These are phyloP conservation scores for Aquilaria sinensis DNA, from an alignment of 345 rosid genomes.

Conservation along the genomic window DNA sequence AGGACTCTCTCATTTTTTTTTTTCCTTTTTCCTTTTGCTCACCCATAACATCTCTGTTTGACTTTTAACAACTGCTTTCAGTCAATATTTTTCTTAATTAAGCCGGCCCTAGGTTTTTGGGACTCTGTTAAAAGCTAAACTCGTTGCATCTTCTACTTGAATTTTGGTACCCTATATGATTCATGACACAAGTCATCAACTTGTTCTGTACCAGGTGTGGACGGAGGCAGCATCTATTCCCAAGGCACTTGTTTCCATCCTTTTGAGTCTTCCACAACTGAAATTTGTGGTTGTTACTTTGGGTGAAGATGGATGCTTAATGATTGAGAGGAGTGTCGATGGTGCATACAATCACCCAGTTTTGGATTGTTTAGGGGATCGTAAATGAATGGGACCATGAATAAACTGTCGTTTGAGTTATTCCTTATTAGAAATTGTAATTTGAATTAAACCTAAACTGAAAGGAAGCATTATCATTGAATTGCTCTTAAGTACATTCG, in stretches of 20 bases:
- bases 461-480: background rate
- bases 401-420: no score
- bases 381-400: background rate
- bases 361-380: background rate
- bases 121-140: no score
- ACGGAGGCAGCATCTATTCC: constrained; percentile 49
- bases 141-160: background rate
- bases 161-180: constrained; percentile 1
- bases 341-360: constrained; percentile 28
- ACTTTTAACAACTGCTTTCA: no score
- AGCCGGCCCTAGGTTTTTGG: no score
- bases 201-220: constrained; percentile 50
- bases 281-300: constrained; percentile 69
- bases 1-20: no score
- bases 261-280: constrained; percentile 51
- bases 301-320: constrained; percentile 77
- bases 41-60: no score
- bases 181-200: background rate
- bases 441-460: no score
- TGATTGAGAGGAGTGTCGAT: constrained; percentile 51
- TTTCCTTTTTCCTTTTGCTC: no score
- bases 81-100: no score
- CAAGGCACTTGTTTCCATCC: constrained; percentile 61
- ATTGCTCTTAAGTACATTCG: no score
- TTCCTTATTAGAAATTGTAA: no score